Conservation (phyloP, 2,329 filamentous ascomycete genomes). For the Arthrinium puccinioides region DNA sequence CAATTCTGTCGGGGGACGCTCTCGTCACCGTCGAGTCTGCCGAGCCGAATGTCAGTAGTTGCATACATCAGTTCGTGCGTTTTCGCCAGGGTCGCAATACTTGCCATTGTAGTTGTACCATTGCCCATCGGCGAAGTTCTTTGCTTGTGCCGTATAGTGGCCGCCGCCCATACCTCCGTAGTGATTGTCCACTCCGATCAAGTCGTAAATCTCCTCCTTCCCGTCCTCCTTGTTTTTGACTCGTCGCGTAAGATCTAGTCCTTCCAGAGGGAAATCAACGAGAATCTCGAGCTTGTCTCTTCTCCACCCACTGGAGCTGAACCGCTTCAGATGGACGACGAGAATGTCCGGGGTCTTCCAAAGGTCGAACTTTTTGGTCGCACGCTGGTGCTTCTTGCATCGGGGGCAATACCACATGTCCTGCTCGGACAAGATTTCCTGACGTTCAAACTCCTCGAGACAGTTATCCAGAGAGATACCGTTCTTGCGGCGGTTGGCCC, state of each 20-base stretch:
- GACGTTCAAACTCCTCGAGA: conserved; percentile 87
- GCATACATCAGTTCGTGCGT: too few relatives aligned
- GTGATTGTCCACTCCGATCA: conserved; percentile 94
- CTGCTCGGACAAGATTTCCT: conserved; percentile 87
- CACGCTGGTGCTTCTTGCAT: conserved; percentile 88
- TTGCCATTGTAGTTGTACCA: conserved; percentile 98
- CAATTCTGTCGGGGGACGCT: conserved; percentile 53
- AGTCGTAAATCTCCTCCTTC: conserved; percentile 80
- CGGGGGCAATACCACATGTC: conserved; percentile 97
- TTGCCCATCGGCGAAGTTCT: conserved; percentile 79
- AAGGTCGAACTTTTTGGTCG: conserved; percentile 92
- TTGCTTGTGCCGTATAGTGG: conserved; percentile 91
- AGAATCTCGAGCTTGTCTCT: conserved; percentile 86
- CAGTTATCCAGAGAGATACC: conserved; percentile 86
- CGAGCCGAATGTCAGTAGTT: neutral
- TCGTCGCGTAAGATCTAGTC: conserved; percentile 72
- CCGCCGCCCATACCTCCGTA: conserved; percentile 89
- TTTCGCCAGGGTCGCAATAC: conserved; percentile 28
- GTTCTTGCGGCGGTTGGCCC: conserved; percentile 58
- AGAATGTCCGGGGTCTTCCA: conserved; percentile 97
- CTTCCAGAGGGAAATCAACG: conserved; percentile 86
- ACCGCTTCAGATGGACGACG: conserved; percentile 91
- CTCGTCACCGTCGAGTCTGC: conserved; percentile 68
- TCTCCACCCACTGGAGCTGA: conserved; percentile 75
- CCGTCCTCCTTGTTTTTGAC: conserved; percentile 75